Conservation (phyloP, 106 monocot species). For the Phalaenopsis aphrodite region DNA sequence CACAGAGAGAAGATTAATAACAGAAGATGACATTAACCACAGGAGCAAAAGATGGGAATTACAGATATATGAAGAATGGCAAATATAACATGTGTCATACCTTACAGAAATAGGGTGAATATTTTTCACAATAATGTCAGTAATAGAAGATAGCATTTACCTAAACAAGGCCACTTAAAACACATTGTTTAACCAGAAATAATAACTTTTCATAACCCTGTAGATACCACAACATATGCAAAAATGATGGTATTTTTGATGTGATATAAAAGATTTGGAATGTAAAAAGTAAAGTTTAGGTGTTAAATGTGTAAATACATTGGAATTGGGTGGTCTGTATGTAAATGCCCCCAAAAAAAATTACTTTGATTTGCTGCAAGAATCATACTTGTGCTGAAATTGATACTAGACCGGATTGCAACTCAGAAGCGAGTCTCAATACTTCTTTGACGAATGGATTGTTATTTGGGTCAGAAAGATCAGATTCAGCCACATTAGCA, state of each 20-base stretch:
- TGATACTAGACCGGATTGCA: constrained; percentile 85
- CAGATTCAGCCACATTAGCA: constrained; percentile 95
- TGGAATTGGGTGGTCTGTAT: too few relatives aligned
- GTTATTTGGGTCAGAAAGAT: constrained; percentile 54
- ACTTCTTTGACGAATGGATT: constrained; percentile 84
- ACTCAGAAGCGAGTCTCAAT: constrained; percentile 52
- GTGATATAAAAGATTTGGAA: too few relatives aligned
- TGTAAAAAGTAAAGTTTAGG: too few relatives aligned
- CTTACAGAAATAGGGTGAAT: background rate
- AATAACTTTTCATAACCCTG: background rate
- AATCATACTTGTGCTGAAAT: constrained; percentile 87
- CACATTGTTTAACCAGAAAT: background rate
- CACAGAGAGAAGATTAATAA: background rate
- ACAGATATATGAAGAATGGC: background rate
- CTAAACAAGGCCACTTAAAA: background rate
- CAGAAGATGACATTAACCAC: background rate
- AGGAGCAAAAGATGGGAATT: background rate
- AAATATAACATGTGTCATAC: background rate
- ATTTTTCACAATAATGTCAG: background rate
- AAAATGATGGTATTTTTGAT: too few relatives aligned
- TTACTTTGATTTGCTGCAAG: too few relatives aligned
- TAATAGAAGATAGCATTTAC: background rate
- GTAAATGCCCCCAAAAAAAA: too few relatives aligned
- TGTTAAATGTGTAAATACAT: too few relatives aligned
- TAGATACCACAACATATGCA: background rate